Conservation (phyloP, 768 basidiomycete genomes). For the Lactarius trivialis region DNA sequence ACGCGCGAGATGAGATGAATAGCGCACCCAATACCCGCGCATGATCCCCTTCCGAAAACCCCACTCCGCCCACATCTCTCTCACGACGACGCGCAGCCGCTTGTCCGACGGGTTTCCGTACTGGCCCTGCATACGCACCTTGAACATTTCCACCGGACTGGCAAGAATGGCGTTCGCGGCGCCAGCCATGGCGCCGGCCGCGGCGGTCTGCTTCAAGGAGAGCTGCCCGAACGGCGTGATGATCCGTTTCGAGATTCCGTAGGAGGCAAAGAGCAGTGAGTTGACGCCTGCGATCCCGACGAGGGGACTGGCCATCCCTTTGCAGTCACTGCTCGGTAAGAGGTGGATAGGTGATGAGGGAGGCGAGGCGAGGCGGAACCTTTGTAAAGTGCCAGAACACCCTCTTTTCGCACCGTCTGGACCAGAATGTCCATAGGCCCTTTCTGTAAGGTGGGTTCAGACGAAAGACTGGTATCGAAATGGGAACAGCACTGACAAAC, state of each 20-base stretch:
- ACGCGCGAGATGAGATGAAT: neutral
- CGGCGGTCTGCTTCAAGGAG: conserved; percentile 69
- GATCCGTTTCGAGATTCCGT: conserved; percentile 71
- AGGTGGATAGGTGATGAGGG: neutral
- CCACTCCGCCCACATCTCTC: conserved; percentile 82
- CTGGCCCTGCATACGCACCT: conserved; percentile 96
- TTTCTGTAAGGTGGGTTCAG: conserved; percentile 44
- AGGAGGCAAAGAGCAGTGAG: conserved; percentile 89
- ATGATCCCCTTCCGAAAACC: conserved; percentile 87
- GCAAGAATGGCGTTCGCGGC: conserved; percentile 86
- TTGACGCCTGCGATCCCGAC: conserved; percentile 94
- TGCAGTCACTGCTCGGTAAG: neutral
- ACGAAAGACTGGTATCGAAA: neutral
- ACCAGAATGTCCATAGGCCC: conserved; percentile 87
- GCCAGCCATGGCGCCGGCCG: conserved; percentile 90
- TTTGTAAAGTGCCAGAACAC: conserved; percentile 91
- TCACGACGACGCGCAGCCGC: conserved; percentile 59
- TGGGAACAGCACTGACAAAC: conserved; percentile 59
- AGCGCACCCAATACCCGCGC: conserved; percentile 90
- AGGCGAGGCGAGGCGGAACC: conserved; percentile 40
- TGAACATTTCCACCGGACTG: conserved; percentile 97
- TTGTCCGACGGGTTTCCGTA: conserved; percentile 81
- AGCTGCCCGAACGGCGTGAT: conserved; percentile 87
- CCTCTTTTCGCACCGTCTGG: conserved; percentile 81
- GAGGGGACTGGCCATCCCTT: conserved; percentile 88